Base-by-base conservation (phyloP, 495 filamentous ascomycete species). In the Penicillium lagena region DNA sequence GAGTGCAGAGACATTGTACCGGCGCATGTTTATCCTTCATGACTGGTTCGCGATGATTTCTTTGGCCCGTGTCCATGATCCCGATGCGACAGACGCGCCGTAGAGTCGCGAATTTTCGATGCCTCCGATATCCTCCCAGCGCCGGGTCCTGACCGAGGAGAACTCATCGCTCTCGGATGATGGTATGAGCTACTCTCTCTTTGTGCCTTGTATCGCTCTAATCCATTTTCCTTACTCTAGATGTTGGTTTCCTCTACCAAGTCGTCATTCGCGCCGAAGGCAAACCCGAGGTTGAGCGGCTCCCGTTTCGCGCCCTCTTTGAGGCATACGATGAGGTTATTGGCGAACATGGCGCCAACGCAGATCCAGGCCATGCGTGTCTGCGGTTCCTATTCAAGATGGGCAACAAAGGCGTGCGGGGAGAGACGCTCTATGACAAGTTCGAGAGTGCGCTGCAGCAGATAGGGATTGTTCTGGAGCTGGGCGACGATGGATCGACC, bases 341-440 rank as follows among this genome's bases (percentile, higher is more conserved):
- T 35, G 73, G 73, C 3, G 71, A 81, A 55, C 66, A 85, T 72
- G 83, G 80, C 47, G 64, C 82, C 50, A 72, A 89, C 49, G 71
- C 79, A 30, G 82, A 87, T 47, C 77, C 87, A 51, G 84, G 90
- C 55, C 79, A 78, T 52, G 73, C 81, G 42, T 87, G 87, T 55
- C 74, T 87, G 63, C 80, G 85, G 59, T 81, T 90, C 59, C 63
- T 95, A 47, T 83, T 94, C 60, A 85, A 83, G 63, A 82, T 95
- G 67, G 86, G 87, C 33, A 81, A 79, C 51, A 65, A 75, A 54
- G 60, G 59, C 14, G 54, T 66, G 39, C 37, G 53, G 45, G 72
- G 69, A 36, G 50, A 68, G 35, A 72, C 71, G 2, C 63, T 90
- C 12, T 79, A 79, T 42, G 78, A 83, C 40, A 82, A 77, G 43